These are phyloP conservation scores for Metschnikowia noctiluminum DNA, from an alignment of 805 yeast genomes.

Conservation along the genomic window DNA sequence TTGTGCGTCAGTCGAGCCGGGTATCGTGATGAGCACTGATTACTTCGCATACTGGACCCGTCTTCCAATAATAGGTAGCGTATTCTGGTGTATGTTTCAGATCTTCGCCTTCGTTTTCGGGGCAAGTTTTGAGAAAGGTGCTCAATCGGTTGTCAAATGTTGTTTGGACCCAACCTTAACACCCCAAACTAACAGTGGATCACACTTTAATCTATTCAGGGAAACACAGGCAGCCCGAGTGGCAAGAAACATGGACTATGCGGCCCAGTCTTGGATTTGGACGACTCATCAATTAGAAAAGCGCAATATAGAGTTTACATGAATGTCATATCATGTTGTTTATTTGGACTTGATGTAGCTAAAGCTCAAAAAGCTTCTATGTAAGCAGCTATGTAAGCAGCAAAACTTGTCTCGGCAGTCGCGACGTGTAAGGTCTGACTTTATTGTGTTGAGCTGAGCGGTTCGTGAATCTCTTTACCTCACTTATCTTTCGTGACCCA, in stretches of 20 bases:
- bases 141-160: slow-evolving; percentile 60
- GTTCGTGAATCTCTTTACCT: neutral
- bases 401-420: no score
- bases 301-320: slow-evolving; percentile 34
- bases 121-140: slow-evolving; percentile 67
- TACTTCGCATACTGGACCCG: slow-evolving; percentile 74
- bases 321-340: neutral
- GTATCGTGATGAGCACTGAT: slow-evolving; percentile 80
- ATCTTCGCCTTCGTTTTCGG: slow-evolving; percentile 68
- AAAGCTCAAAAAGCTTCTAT: no score
- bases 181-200: slow-evolving; percentile 60
- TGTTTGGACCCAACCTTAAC: slow-evolving; percentile 52
- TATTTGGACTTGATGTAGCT: no score
- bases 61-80: slow-evolving; percentile 70
- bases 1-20: slow-evolving; percentile 74
- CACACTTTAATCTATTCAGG: slow-evolving; percentile 53
- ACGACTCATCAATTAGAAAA: slow-evolving; percentile 57
- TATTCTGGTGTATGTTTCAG: slow-evolving; percentile 71
- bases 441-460: no score
- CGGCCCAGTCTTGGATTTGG: slow-evolving; percentile 78
- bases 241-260: slow-evolving; percentile 55
- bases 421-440: no score
- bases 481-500: neutral
- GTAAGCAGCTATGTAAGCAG: no score
- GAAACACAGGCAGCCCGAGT: slow-evolving; percentile 51